Percentiles rank a stretch among this genome's conserved stretches.
Evolutionary conservation across 345 rosid genomes (phyloP).

Genomic region (Hibiscus tridactylites): DNA sequence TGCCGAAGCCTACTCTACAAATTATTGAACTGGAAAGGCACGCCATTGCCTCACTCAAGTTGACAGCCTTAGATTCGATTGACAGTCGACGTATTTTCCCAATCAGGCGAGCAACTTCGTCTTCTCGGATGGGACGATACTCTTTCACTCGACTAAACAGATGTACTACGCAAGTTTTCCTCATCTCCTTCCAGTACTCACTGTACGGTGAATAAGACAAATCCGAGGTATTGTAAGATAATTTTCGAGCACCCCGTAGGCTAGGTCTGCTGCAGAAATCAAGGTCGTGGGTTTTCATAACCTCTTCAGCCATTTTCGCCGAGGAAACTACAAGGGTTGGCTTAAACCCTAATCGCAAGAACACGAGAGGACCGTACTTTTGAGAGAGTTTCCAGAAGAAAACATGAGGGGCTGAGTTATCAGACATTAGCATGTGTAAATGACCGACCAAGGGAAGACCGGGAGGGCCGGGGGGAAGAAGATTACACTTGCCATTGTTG

Average conservation of each 20-base stretch:
- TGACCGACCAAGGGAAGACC: conserved; percentile 30
- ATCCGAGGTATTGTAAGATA: conserved; percentile 17
- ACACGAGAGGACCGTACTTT: conserved; percentile 23
- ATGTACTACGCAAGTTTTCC: not conserved
- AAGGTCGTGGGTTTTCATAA: conserved; percentile 26
- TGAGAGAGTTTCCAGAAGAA: conserved; percentile 23
- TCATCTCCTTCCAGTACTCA: not conserved
- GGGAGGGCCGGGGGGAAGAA: conserved; percentile 28
- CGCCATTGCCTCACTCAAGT: not conserved
- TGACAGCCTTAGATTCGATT: not conserved
- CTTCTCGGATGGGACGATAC: not conserved
- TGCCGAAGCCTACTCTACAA: not conserved
- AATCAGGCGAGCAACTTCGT: not conserved
- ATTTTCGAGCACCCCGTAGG: not conserved
- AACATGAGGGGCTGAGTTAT: not conserved
- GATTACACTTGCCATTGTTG: not conserved
- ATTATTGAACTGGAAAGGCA: not conserved
- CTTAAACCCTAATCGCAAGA: conserved; percentile 15
- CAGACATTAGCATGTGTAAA: conserved; percentile 17
- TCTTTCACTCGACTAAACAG: not conserved
- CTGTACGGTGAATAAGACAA: conserved; percentile 24
- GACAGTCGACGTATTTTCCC: not conserved
- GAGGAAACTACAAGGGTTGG: conserved; percentile 21
- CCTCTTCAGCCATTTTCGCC: conserved; percentile 15
- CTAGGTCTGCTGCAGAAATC: conserved; percentile 21